Base-by-base conservation (phyloP, 179 eudicot species). In the Dionaea muscipula region DNA sequence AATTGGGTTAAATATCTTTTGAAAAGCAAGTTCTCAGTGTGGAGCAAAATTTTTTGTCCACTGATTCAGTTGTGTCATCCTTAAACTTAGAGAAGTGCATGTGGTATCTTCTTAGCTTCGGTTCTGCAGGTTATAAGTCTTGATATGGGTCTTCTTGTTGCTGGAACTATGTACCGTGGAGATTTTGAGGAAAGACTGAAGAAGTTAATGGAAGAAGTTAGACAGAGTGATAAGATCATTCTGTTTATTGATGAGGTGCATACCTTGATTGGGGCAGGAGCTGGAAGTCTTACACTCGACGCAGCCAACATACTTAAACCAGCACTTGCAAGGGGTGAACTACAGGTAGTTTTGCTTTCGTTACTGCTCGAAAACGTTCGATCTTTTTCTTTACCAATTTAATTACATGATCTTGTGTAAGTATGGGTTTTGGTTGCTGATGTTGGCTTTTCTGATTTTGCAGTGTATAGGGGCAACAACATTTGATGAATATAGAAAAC, bases 221-320 rank as follows among this genome's bases (percentile, higher is more conserved):
- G 46, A 55, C 63, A 63, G 38, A 52, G 63, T 46, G 59, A 66
- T 13, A 71, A 63, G 33, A 57, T 66, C 37, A 60, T 74, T 26
- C 23, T 70, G 4, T 66, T 70, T 47, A 64, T 74, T 50, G 79
- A 70, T 59, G 79, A 66, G 49, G 57, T 66, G 49, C 66, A 70
- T 44, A 60, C 71, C 28, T 56, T 74, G 21, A 59, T 60, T 21
- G 68, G 62, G 53, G 67, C 60, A 23, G 73, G 67, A 8, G 62
- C 54, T 8, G 65, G 48, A 0, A 69, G 47, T 39, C 28, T 46
- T 13, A 56, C 73, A 4, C 37, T 69, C 37, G 61, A 64, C 59
- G 74, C 74, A 19, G 54, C 66, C 11, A 59, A 70, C 55, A 70
- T 64, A 39, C 55, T 70, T 53, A 70, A 64, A 60, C 74, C 74